These are phyloP conservation scores for Aspergillus sp. DNA, from an alignment of 2,329 filamentous ascomycete species.

Conservation along the genomic window DNA sequence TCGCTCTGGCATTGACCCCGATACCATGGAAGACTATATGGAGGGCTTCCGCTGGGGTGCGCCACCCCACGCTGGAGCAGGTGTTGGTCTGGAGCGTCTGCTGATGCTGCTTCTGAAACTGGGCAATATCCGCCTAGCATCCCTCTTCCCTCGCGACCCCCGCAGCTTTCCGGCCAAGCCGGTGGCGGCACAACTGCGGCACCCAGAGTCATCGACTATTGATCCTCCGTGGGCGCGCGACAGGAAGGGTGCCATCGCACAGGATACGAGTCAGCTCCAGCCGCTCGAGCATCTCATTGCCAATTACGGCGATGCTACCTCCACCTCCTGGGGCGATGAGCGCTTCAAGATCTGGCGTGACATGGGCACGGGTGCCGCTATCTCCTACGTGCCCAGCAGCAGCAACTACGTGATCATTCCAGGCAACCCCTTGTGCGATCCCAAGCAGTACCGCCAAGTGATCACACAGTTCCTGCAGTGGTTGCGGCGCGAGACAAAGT, in stretches of 20 bases:
- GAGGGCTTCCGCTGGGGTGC: slow-evolving; percentile 85
- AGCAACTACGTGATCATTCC: slow-evolving; percentile 77
- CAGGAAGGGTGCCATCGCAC: slow-evolving; percentile 42
- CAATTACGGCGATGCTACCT: slow-evolving; percentile 92
- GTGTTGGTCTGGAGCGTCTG: slow-evolving; percentile 85
- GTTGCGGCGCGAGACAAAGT: slow-evolving; percentile 67
- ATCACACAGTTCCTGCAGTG: slow-evolving; percentile 74
- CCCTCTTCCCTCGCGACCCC: slow-evolving; percentile 83
- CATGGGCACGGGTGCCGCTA: slow-evolving; percentile 72
- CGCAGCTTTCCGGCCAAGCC: slow-evolving; percentile 75
- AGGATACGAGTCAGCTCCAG: slow-evolving; percentile 61
- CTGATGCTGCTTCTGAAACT: slow-evolving; percentile 83
- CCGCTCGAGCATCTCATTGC: slow-evolving; percentile 84
- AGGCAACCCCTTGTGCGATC: slow-evolving; percentile 83
- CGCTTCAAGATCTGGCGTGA: slow-evolving; percentile 88
- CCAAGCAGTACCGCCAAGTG: slow-evolving; percentile 71
- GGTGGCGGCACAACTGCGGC: slow-evolving; percentile 67
- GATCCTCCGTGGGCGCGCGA: slow-evolving; percentile 61
- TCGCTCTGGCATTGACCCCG: slow-evolving; percentile 71
- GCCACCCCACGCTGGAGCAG: slow-evolving; percentile 85
- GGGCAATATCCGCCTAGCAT: slow-evolving; percentile 85
- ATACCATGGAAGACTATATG: slow-evolving; percentile 88
- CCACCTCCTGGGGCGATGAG: slow-evolving; percentile 90
- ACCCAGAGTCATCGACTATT: slow-evolving; percentile 83
- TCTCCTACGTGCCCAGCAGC: slow-evolving; percentile 76